Evolutionary conservation across 495 filamentous ascomycete genomes (phyloP).

Genomic region (Diplogelasinospora grovesii): DNA sequence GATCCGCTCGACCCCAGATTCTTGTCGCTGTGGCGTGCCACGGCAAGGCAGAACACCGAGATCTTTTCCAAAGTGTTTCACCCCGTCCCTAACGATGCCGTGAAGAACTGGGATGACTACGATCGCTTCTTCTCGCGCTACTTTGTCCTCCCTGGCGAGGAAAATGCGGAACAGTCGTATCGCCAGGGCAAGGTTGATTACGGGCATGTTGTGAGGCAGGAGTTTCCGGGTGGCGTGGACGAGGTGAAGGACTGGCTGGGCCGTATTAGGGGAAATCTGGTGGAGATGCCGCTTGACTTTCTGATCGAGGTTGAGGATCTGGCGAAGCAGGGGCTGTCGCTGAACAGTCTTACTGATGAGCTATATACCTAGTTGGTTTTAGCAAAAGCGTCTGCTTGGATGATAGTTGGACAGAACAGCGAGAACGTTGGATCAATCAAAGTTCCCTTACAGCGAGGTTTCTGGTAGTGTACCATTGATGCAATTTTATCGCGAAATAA

Average conservation of each 20-base stretch:
- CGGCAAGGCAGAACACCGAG: conserved; percentile 74
- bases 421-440: too few relatives aligned
- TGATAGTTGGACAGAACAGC: too few relatives aligned
- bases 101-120: conserved; percentile 80
- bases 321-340: conserved; percentile 71
- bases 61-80: conserved; percentile 84
- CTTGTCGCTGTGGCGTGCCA: conserved; percentile 62
- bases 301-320: conserved; percentile 77
- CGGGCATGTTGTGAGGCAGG: conserved; percentile 78
- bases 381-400: too few relatives aligned
- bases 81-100: conserved; percentile 72
- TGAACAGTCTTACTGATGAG: conserved; percentile 77
- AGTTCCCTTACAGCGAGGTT: too few relatives aligned
- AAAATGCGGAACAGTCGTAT: conserved; percentile 20
- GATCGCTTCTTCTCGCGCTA: conserved; percentile 68
- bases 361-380: conserved; percentile 86
- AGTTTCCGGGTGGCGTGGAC: conserved; percentile 59
- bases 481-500: too few relatives aligned
- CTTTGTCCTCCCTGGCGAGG: conserved; percentile 54
- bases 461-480: too few relatives aligned
- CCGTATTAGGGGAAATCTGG: conserved; percentile 68
- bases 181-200: conserved; percentile 50
- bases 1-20: conserved; percentile 69
- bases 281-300: conserved; percentile 92
- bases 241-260: conserved; percentile 81